Percentiles rank a stretch among this genome's conserved stretches.
phyloP scores from a whole-genome alignment of 805 yeast species.

The Saccharomycopsis javanensis region DNA sequence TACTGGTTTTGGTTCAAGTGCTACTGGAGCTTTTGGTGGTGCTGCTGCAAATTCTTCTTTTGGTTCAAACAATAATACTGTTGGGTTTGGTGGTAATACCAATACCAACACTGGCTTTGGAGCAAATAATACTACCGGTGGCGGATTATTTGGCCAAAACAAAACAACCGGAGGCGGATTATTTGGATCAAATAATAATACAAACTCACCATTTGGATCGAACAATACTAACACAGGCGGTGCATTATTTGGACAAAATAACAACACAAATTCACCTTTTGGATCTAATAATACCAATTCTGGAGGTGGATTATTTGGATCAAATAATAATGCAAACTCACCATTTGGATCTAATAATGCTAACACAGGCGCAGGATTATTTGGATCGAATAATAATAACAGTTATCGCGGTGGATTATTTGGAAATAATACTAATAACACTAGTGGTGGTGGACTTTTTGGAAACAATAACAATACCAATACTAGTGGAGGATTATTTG shows the following conservation, averaged over 20 bases:
- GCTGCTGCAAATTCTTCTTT: conserved; percentile 21
- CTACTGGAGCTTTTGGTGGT: conserved; percentile 20
- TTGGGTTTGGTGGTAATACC: not conserved
- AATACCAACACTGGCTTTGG: conserved; percentile 21
- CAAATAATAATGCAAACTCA: conserved; percentile 19
- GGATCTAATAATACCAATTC: conserved; percentile 22
- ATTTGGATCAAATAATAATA: conserved; percentile 23
- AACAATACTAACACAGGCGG: conserved; percentile 13
- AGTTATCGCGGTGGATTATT: conserved; percentile 24
- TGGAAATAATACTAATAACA: conserved; percentile 19
- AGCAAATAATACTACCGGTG: conserved; percentile 12
- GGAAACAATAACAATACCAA: conserved; percentile 21
- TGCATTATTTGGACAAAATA: conserved; percentile 24
- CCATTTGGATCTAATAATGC: conserved; percentile 23
- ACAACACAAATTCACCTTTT: conserved; percentile 21
- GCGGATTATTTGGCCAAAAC: conserved; percentile 25
- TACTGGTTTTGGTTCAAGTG: conserved; percentile 22
- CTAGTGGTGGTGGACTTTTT: conserved; percentile 25
- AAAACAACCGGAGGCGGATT: conserved; percentile 25
- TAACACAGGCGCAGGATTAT: conserved; percentile 21
- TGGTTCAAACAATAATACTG: conserved; percentile 21
- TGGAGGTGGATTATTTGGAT: conserved; percentile 26
- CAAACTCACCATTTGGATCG: conserved; percentile 10
- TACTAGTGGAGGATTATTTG: conserved; percentile 25
- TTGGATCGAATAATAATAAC: conserved; percentile 23